A percentile compares a stretch with the other conserved stretches of the same genome.
phyloP scores from a whole-genome alignment of 306 rosid genomes.

The Potentilla sterilis region DNA sequence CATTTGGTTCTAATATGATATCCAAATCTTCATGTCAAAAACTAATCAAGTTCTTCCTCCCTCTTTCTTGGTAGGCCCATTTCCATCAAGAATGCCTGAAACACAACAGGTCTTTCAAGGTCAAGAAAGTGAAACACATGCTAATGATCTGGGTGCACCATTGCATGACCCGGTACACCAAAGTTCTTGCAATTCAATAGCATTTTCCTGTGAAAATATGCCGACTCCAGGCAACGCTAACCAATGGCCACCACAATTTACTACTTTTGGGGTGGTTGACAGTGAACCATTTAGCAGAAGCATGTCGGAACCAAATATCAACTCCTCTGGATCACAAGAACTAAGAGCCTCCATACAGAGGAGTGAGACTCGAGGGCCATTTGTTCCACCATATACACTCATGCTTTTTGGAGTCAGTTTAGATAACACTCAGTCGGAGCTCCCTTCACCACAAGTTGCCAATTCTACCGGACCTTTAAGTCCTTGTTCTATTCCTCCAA shows the following conservation, averaged over 20 bases:
- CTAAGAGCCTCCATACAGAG: constrained; percentile 27
- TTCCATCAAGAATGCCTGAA: constrained; percentile 27
- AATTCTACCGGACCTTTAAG: constrained; percentile 30
- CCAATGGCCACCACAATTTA: constrained; percentile 12
- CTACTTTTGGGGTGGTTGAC: constrained; percentile 11
- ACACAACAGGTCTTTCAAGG: constrained; percentile 54
- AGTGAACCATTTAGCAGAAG: constrained; percentile 26
- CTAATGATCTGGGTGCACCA: constrained; percentile 25
- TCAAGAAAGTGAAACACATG: constrained; percentile 41
- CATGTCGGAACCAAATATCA: constrained; percentile 36
- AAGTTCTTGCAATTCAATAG: constrained; percentile 20
- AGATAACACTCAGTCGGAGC: constrained; percentile 43
- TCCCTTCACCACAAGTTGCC: constrained; percentile 68
- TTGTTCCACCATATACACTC: constrained; percentile 30
- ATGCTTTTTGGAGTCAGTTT: constrained; percentile 58
- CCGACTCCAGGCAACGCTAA: constrained; percentile 26
- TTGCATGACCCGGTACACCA: constrained; percentile 25
- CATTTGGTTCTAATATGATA: neutral
- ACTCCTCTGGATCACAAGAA: constrained; percentile 40
- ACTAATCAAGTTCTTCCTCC: constrained; percentile 17
- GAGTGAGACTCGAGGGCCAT: constrained; percentile 38
- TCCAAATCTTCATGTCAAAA: neutral
- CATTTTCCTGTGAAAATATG: constrained; percentile 29
- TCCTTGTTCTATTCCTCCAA: constrained; percentile 45
- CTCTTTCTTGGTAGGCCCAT: constrained; percentile 22